phyloP scores from a whole-genome alignment of 1,284 basidiomycete species.

The Pisolithus thermaeus region DNA sequence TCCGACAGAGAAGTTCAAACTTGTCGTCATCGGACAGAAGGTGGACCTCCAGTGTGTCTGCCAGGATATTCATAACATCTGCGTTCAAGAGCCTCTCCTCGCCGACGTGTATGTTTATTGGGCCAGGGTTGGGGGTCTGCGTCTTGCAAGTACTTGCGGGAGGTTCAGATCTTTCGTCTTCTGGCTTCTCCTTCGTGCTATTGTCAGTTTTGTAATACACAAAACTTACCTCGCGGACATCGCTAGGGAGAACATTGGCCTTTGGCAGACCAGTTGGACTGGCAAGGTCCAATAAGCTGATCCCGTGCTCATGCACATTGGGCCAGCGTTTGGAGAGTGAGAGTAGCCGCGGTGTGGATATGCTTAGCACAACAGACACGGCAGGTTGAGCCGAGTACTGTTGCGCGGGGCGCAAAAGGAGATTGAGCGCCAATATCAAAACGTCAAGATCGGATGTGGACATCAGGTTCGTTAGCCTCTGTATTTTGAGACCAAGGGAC shows the following conservation, averaged over 20 bases:
- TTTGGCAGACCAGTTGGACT: constrained; percentile 45
- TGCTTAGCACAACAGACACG: constrained; percentile 67
- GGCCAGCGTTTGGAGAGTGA: constrained; percentile 73
- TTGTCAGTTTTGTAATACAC: constrained; percentile 64
- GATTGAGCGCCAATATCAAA: constrained; percentile 76
- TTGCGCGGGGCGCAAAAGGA: constrained; percentile 89
- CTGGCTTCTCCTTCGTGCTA: constrained; percentile 38
- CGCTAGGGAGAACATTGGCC: constrained; percentile 56
- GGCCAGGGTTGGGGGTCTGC: constrained; percentile 34
- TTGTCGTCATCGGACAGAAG: constrained; percentile 79
- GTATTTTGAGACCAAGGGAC: constrained; percentile 1
- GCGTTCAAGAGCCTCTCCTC: constrained; percentile 54
- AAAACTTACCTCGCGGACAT: constrained; percentile 71
- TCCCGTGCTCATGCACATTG: constrained; percentile 65
- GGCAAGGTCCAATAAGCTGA: constrained; percentile 65
- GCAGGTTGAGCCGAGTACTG: constrained; percentile 86
- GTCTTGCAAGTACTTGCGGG: constrained; percentile 35
- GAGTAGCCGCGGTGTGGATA: constrained; percentile 67
- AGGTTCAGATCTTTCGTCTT: constrained; percentile 38
- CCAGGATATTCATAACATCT: constrained; percentile 68
- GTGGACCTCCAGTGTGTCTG: constrained; percentile 68
- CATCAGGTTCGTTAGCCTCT: constrained; percentile 89
- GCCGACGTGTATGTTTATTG: constrained; percentile 62
- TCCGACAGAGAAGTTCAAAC: constrained; percentile 86
- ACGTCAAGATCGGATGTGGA: constrained; percentile 89